Conservation (phyloP, 345 rosid species). For the Syzygium grande region DNA sequence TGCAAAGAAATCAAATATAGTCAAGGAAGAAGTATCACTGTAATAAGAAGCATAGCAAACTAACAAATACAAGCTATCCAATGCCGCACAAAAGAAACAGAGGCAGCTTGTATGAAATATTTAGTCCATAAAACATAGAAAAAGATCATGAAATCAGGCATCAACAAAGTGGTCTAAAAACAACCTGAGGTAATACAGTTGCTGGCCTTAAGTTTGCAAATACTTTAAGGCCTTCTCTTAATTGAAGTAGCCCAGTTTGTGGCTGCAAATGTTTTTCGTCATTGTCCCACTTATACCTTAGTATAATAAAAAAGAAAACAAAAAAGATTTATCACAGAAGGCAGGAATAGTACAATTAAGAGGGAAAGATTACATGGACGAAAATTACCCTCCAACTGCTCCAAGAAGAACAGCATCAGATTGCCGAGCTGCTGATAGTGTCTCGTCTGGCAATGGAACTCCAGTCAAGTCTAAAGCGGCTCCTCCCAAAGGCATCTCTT, state of each 20-base stretch:
- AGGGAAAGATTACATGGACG: neutral
- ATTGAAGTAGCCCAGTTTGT: constrained; percentile 83
- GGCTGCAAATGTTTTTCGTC: constrained; percentile 83
- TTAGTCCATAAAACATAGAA: neutral
- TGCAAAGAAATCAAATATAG: neutral
- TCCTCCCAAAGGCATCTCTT: constrained; percentile 92
- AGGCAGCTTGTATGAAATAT: neutral
- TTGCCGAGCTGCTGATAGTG: constrained; percentile 63
- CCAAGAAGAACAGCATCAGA: constrained; percentile 95
- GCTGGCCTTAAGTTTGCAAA: constrained; percentile 96
- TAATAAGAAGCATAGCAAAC: neutral
- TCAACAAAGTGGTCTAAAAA: neutral
- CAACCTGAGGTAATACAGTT: constrained; percentile 80
- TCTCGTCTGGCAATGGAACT: constrained; percentile 90
- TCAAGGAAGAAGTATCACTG: neutral
- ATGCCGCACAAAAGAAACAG: neutral
- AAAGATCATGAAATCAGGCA: neutral
- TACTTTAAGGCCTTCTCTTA: constrained; percentile 77
- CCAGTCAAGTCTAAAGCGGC: constrained; percentile 89
- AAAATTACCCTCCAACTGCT: constrained; percentile 81
- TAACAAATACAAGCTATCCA: neutral
- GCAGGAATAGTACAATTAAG: neutral
- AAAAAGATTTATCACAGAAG: neutral
- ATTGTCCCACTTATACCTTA: constrained; percentile 93
- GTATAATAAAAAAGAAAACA: neutral